Base-by-base conservation (phyloP, 805 yeast genomes). In the Wickerhamomyces canadensis region DNA sequence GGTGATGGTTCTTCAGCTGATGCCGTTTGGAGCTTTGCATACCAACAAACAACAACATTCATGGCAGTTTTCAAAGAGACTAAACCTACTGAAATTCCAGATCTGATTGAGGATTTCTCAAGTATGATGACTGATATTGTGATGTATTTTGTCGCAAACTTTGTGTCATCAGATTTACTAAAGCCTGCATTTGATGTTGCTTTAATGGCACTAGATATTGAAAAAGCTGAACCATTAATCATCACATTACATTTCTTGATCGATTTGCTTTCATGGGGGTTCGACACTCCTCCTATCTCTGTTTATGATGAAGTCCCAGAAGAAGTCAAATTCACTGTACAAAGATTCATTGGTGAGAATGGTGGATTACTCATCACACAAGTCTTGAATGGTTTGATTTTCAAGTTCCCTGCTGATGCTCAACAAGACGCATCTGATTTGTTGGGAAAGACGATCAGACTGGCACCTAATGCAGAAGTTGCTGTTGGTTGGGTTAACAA, bases 251-350 rank as follows among this genome's bases (percentile, higher is more conserved):
- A 86, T 52, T 87, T 76, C 57, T 60, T 89, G 48, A 80, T 85
- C 46, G 98, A 93, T 57, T 67, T 87, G 25, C 61, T 84, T 17
- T 75, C 88, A 6, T 89, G 94, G 91, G 96, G 95, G 1, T 76
- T 81, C 46, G 80, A 73, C 19, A 66, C 74, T 9, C 88, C 96
- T 3, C 96, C 96, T 5, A 70, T 84, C 15, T 81, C 95, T 7
- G 71, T 81, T 28, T 70, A 74, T 37, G 74, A 70, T 16, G 62
- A 62, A 16, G 74, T 78, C 30, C 80, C 83, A 10, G 68, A 65
- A n/a, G 67, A 66, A 29, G 72, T 84, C 45, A 72, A 74, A 40
- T 53, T 58, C 18, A 68, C 70, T 31, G 65, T 81, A 17, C 55
- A 72, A 35, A 58, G 60, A 25, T 64, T 79, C 29, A 58, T 80